phyloP scores from a whole-genome alignment of 306 rosid genomes.

The Prunus padus region DNA sequence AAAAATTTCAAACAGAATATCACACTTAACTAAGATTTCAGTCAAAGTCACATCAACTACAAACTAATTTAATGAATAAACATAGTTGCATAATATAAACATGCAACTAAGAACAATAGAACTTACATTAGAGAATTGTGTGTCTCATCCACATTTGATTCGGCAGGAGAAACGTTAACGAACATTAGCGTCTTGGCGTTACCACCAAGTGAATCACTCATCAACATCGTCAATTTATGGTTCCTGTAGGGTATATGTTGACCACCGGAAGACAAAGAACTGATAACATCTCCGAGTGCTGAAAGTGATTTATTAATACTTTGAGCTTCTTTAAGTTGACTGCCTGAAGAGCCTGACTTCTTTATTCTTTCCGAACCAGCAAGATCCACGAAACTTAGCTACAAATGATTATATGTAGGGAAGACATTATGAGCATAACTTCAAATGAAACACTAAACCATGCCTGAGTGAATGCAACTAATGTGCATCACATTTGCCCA shows the following conservation, averaged over 20 bases:
- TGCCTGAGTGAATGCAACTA: conserved; percentile 1
- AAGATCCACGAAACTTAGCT: conserved; percentile 98
- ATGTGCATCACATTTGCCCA: background rate
- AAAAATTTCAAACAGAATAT: no score
- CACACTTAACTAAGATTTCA: background rate
- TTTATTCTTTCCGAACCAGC: conserved; percentile 95
- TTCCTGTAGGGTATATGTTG: conserved; percentile 94
- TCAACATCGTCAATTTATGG: conserved; percentile 91
- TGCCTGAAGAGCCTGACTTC: conserved; percentile 90
- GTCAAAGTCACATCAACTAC: background rate
- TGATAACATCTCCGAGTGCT: conserved; percentile 91
- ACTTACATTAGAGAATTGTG: conserved; percentile 86
- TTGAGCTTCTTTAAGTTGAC: conserved; percentile 93
- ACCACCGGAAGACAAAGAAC: conserved; percentile 79
- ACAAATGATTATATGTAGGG: conserved; percentile 12
- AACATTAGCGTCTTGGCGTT: conserved; percentile 97
- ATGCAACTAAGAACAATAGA: background rate
- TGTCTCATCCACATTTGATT: conserved; percentile 86
- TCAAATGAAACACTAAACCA: background rate
- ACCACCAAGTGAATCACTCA: conserved; percentile 97
- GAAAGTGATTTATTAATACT: conserved; percentile 97
- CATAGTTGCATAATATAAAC: no score
- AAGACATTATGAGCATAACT: background rate
- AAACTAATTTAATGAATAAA: background rate
- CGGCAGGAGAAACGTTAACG: conserved; percentile 84